Conservation (phyloP, 148 eudicot species). For the Nyssa sinensis region DNA sequence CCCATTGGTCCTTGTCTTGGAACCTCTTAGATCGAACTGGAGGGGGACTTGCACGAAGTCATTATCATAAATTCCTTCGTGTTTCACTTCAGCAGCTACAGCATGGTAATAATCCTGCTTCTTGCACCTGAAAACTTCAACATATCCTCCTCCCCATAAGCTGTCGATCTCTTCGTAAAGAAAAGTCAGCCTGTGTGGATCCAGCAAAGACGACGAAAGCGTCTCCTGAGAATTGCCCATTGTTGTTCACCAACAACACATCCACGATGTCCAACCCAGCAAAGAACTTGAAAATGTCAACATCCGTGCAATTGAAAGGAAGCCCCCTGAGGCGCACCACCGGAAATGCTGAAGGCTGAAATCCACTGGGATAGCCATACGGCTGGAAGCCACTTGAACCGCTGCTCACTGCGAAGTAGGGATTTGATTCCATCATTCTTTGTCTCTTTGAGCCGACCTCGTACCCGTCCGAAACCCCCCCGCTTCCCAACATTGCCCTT, state of each 20-base stretch:
- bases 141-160: constrained; percentile 87
- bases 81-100: constrained; percentile 70
- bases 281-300: constrained; percentile 75
- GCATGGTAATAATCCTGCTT: constrained; percentile 84
- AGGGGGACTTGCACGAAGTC: constrained; percentile 45
- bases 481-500: constrained; percentile 97
- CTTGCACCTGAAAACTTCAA: constrained; percentile 84
- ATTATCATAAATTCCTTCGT: constrained; percentile 48
- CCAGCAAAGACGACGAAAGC: constrained; percentile 74
- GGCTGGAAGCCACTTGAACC: constrained; percentile 46
- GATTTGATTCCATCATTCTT: constrained; percentile 96
- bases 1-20: constrained; percentile 65
- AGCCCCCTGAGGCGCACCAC: constrained; percentile 88
- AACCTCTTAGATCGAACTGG: constrained; percentile 54
- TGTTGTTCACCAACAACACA: constrained; percentile 63
- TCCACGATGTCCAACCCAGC: constrained; percentile 85
- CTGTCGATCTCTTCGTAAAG: constrained; percentile 69
- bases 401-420: constrained; percentile 95
- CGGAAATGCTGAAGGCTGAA: constrained; percentile 56
- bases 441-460: constrained; percentile 98
- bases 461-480: constrained; percentile 97
- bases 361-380: constrained; percentile 45
- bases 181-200: constrained; percentile 64
- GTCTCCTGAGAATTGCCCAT: constrained; percentile 73
- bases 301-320: constrained; percentile 77